phyloP scores from a whole-genome alignment of 2,329 filamentous ascomycete species.

The Verticillium albo-atrum region DNA sequence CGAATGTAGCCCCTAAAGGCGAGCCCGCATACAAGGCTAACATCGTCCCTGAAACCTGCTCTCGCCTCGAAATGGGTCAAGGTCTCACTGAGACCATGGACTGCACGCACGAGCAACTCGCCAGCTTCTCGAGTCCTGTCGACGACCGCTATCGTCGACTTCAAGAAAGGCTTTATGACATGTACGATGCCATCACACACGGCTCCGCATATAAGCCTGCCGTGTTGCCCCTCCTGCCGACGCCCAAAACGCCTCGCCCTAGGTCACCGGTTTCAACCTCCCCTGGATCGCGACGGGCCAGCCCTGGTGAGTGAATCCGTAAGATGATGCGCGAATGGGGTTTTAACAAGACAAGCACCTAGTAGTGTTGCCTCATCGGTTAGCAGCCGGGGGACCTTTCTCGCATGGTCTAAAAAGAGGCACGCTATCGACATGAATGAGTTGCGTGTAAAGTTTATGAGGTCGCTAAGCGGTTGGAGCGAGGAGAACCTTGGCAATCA shows the following conservation, averaged over 20 bases:
- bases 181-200: background rate
- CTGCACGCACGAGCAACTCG: background rate
- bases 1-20: background rate
- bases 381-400: background rate
- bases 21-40: background rate
- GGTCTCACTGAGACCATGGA: background rate
- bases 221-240: background rate
- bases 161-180: background rate
- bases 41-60: background rate
- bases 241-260: background rate
- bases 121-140: background rate
- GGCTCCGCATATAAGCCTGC: background rate
- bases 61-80: background rate
- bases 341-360: background rate
- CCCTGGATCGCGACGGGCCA: background rate
- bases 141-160: background rate
- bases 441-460: background rate
- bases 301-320: background rate
- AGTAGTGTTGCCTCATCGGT: background rate
- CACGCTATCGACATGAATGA: background rate
- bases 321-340: background rate
- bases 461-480: slow-evolving; percentile 2
- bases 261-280: background rate
- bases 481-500: slow-evolving; percentile 3
- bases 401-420: slow-evolving; percentile 1